Evolutionary conservation across 176 grass and related monocot species (phyloP).

Genomic region (Puccinellia tenuiflora): DNA sequence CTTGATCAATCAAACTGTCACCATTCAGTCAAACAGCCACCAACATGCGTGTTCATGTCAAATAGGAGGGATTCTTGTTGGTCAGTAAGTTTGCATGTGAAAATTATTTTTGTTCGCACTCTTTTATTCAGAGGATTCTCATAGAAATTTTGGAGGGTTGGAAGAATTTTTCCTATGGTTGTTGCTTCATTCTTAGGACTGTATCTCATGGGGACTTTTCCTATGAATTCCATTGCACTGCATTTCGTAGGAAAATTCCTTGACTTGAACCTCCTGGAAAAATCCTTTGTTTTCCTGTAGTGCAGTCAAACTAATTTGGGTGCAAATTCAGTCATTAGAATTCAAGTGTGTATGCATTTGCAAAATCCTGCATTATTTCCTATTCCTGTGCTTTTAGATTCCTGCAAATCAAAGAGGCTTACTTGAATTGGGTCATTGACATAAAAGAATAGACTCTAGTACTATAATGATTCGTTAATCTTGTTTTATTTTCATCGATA

Average conservation of each 20-base stretch:
- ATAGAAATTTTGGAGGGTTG: background rate
- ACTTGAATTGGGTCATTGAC: background rate
- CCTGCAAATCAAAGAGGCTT: background rate
- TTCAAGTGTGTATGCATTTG: background rate
- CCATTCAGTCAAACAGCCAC: background rate
- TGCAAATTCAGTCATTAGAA: background rate
- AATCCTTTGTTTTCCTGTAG: background rate
- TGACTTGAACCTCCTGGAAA: background rate
- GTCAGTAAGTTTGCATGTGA: background rate
- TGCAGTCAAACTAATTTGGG: background rate
- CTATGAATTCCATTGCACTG: background rate
- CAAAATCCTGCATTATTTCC: background rate
- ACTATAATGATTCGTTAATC: background rate
- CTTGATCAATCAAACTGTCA: background rate
- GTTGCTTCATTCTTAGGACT: background rate
- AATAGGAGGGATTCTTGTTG: background rate
- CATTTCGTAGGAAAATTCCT: background rate
- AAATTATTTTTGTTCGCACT: background rate
- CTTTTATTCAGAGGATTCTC: background rate
- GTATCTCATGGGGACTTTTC: background rate
- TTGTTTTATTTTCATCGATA: constrained; percentile 2
- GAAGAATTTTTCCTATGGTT: background rate
- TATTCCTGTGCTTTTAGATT: background rate
- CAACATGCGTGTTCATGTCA: background rate
- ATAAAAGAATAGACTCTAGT: background rate